phyloP scores from a whole-genome alignment of 371 early-diverging fungal genomes.

The Mucor circinelloides region DNA sequence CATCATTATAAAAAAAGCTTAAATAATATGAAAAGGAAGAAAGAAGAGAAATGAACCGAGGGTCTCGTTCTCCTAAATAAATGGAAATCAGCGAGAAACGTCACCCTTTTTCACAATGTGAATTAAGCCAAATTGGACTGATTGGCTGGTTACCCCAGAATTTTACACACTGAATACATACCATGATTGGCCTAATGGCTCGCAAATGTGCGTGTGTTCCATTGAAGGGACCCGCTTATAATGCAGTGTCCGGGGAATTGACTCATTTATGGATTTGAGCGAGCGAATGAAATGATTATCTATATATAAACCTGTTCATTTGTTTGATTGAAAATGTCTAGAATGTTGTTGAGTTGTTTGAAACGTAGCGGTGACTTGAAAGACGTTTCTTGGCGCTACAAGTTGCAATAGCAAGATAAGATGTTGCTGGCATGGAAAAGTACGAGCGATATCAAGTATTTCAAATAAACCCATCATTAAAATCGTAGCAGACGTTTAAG shows the following conservation, averaged over 20 bases:
- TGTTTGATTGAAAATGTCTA: background rate
- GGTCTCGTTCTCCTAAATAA: background rate
- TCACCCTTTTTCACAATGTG: constrained; percentile 1
- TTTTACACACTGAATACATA: background rate
- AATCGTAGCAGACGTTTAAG: background rate
- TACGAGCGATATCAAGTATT: background rate
- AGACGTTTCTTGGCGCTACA: background rate
- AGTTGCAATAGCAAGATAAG: background rate
- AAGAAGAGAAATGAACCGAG: constrained; percentile 1
- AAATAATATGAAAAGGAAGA: constrained; percentile 1
- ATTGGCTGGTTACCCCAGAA: constrained; percentile 1
- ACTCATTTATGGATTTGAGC: background rate
- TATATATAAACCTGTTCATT: background rate
- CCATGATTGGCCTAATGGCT: background rate
- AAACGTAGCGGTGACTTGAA: background rate
- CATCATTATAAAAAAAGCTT: constrained; percentile 5
- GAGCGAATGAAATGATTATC: background rate
- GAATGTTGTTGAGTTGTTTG: background rate
- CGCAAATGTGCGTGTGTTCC: background rate
- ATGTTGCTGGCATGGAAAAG: background rate
- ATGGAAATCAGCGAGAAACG: constrained; percentile 3
- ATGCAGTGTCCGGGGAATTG: background rate
- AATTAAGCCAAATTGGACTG: background rate
- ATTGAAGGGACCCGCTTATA: background rate
- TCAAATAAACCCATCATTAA: background rate